Base-by-base conservation (phyloP, 495 filamentous ascomycete genomes). In the Penicillium egyptiacum region DNA sequence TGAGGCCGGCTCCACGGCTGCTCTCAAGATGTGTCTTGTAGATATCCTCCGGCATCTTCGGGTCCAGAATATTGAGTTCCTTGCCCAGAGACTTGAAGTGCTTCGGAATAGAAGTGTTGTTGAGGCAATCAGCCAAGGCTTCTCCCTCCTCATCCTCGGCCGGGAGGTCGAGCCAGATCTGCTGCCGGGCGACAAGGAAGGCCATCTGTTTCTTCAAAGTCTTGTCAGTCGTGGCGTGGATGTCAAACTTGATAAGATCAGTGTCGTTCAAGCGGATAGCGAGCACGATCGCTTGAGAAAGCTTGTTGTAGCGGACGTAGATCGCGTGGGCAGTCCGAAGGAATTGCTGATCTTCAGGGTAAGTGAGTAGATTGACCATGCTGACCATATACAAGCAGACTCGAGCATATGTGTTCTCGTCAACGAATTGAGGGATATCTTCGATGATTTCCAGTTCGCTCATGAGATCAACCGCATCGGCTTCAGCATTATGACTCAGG, bases 21-120 rank as follows among this genome's bases (percentile, higher is more conserved):
- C 88, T 97, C 72, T 99, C 94, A 16, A 99, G 81, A 71, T 99
- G 95, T 56, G 91, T 96, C 80, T 99, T 99, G 81, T 99, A 99
- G 63, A 99, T 99, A 67, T 99, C 94, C 74, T 99, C 94, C 4
- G 93, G 92, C 56, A 90, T 92, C 74, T 96, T 96, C 17, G 94
- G 94, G 45, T 98, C 94, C 35, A 99, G 79, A 43, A 98, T 94
- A 67, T 98, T 98, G 50, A 99, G 82, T 65, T 98, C 94, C 73
- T 97, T 97, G 40, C 85, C 94, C 20, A 99, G 78, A 8, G 87
- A 83, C 73, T 96, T 95, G 81, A 96, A 99, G 73, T 98, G 87
- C 53, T 94, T 90, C 0, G 91, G 86, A 43, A 98, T 80, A 62
- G 86, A 89, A 20, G 88, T 84, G 73, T 97, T 99, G 71, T 87